Percentiles rank a stretch among this genome's conserved stretches.
These are phyloP conservation scores for Acacia melanoxylon DNA, from an alignment of 306 rosid genomes.

Conservation along the genomic window DNA sequence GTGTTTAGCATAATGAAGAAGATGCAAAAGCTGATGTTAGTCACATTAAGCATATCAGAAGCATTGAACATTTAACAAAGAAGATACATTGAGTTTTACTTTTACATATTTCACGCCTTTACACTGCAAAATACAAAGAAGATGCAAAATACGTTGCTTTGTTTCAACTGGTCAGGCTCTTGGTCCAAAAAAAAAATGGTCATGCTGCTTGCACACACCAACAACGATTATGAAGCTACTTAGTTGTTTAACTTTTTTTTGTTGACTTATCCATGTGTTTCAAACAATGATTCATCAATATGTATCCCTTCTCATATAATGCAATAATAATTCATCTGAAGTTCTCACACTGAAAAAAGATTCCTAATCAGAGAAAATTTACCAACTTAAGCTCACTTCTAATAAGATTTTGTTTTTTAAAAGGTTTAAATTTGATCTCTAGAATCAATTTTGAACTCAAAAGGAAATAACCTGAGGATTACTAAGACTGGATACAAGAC, in stretches of 20 bases:
- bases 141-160: background rate
- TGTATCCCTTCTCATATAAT: background rate
- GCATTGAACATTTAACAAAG: background rate
- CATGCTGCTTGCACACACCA: slow-evolving; percentile 4
- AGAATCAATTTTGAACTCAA: slow-evolving; percentile 5
- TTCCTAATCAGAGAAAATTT: background rate
- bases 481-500: slow-evolving; percentile 72
- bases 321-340: slow-evolving; percentile 3
- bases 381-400: background rate
- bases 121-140: no score
- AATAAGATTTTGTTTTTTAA: background rate
- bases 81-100: no score
- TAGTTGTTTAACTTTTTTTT: background rate
- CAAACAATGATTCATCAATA: background rate
- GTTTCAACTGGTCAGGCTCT: background rate
- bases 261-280: slow-evolving; percentile 5
- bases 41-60: background rate
- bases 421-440: slow-evolving; percentile 3
- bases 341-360: background rate
- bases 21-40: background rate
- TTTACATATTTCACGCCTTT: no score
- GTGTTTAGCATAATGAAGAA: background rate
- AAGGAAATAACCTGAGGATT: slow-evolving; percentile 65
- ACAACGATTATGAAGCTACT: slow-evolving; percentile 14
- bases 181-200: background rate